phyloP scores from a whole-genome alignment of 129 eudicot species.

The Apium graveolens region DNA sequence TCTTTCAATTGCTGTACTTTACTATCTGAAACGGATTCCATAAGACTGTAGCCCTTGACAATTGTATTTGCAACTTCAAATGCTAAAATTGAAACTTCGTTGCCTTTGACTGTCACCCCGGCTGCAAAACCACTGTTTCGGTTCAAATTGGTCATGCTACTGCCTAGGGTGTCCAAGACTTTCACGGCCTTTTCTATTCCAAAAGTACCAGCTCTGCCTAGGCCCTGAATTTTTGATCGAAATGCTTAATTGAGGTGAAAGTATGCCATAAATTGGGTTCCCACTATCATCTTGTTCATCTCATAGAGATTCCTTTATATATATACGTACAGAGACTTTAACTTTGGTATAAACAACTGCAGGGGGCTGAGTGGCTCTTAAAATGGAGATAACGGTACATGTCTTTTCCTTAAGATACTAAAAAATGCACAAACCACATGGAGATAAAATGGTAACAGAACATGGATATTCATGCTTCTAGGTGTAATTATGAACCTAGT shows the following conservation, averaged over 20 bases:
- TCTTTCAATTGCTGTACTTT: conserved; percentile 50
- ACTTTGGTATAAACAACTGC: background rate
- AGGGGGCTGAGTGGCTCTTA: background rate
- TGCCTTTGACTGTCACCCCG: conserved; percentile 54
- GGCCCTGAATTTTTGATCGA: conserved; percentile 32
- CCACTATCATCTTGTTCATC: background rate
- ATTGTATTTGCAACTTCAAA: conserved; percentile 97
- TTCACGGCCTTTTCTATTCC: conserved; percentile 71
- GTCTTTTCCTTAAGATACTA: background rate
- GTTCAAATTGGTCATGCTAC: conserved; percentile 66
- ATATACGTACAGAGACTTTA: background rate
- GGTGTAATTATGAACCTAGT: background rate
- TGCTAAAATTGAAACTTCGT: conserved; percentile 61
- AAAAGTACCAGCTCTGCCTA: conserved; percentile 50
- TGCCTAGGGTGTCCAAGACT: conserved; percentile 78
- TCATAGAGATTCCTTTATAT: background rate
- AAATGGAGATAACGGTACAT: background rate
- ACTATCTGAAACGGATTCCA: conserved; percentile 54
- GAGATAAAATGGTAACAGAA: background rate
- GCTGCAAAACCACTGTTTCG: conserved; percentile 55
- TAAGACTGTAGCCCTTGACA: conserved; percentile 73
- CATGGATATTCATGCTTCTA: background rate
- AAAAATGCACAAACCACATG: background rate
- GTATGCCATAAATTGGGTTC: background rate
- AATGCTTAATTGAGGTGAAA: background rate